These are phyloP conservation scores for Xylaria longipes DNA, from an alignment of 495 filamentous ascomycete genomes.

Conservation along the genomic window DNA sequence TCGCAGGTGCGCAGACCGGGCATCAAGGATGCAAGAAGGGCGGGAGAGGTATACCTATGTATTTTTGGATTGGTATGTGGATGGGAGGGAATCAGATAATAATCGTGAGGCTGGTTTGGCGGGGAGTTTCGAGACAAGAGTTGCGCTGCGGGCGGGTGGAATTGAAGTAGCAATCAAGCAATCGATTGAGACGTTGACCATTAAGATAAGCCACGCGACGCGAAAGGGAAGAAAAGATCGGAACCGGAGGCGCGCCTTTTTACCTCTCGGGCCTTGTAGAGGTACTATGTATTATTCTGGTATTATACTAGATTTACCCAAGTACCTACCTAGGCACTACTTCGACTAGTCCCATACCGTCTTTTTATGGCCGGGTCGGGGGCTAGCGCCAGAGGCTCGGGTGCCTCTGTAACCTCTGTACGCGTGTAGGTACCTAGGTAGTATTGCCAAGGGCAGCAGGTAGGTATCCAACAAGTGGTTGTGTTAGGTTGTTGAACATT, in stretches of 20 bases:
- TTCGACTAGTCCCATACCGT: not conserved
- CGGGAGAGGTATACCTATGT: not conserved
- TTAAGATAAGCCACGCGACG: slow-evolving; percentile 28
- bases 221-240: slow-evolving; percentile 18
- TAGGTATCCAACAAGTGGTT: not conserved
- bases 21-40: not conserved
- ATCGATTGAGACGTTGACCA: slow-evolving; percentile 14
- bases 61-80: not conserved
- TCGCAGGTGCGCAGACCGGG: not conserved
- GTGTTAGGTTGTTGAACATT: not conserved
- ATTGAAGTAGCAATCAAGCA: slow-evolving; percentile 23
- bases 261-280: not conserved
- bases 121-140: slow-evolving; percentile 13
- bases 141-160: slow-evolving; percentile 5
- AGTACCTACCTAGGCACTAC: not conserved
- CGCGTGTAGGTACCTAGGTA: not conserved
- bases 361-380: not conserved
- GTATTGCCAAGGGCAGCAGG: not conserved
- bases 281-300: not conserved
- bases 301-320: slow-evolving; percentile 6
- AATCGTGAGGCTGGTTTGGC: slow-evolving; percentile 23
- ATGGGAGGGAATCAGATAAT: not conserved
- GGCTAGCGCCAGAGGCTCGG: not conserved
- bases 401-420: not conserved
- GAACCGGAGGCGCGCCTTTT: slow-evolving; percentile 21